These are phyloP conservation scores for Chimonanthus praecox DNA, from an alignment of 164 flowering plant species.

Conservation along the genomic window DNA sequence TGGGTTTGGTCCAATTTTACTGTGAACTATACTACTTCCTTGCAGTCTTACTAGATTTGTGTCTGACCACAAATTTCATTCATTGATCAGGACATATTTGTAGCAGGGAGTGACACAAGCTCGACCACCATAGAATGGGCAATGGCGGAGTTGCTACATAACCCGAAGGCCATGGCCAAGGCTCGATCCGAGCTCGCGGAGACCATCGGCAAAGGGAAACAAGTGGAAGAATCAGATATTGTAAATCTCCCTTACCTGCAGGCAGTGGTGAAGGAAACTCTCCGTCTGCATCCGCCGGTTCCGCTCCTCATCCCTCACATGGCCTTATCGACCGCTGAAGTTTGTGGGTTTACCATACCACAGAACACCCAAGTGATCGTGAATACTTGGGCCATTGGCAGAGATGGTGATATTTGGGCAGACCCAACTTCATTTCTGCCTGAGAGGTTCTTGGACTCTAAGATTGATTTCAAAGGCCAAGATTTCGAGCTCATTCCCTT, in stretches of 20 bases:
- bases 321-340: not conserved
- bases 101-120: constrained; percentile 17
- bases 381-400: constrained; percentile 10
- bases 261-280: constrained; percentile 7
- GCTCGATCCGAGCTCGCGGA: constrained; percentile 9
- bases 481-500: constrained; percentile 4
- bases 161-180: constrained; percentile 10
- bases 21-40: no score
- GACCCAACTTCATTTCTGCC: constrained; percentile 2
- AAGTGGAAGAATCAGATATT: constrained; percentile 5
- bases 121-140: constrained; percentile 22
- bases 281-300: constrained; percentile 8
- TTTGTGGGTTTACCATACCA: constrained; percentile 4
- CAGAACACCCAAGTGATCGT: constrained; percentile 5
- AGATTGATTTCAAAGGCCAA: constrained; percentile 1
- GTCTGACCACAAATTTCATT: not conserved
- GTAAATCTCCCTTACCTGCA: not conserved
- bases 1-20: no score
- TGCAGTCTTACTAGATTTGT: no score
- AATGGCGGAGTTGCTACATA: constrained; percentile 13
- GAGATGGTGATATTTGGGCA: not conserved
- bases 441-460: constrained; percentile 3
- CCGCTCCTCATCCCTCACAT: constrained; percentile 11
- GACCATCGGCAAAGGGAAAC: not conserved
- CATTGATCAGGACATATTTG: constrained; percentile 12